Evolutionary conservation across 2,329 filamentous ascomycete species (phyloP).

Genomic region (Thelonectria discophora): DNA sequence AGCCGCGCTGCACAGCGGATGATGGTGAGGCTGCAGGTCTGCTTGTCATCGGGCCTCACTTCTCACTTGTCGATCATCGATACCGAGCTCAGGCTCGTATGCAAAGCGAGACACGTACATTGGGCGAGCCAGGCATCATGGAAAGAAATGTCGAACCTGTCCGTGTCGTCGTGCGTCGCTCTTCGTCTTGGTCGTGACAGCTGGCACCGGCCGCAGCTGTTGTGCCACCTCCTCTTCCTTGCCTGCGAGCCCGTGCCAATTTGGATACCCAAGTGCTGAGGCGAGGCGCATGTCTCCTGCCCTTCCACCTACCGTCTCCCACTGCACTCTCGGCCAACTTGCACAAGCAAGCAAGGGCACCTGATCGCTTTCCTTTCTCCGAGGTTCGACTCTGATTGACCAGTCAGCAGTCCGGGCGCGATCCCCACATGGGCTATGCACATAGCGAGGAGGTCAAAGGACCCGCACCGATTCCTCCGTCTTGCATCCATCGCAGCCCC

Average conservation of each 20-base stretch:
- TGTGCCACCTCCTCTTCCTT: background rate
- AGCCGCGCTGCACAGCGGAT: background rate
- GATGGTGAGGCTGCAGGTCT: constrained; percentile 11
- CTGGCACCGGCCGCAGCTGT: background rate
- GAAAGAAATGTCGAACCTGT: background rate
- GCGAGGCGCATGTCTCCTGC: too few species aligned
- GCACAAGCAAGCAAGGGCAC: constrained; percentile 18
- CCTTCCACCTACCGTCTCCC: background rate
- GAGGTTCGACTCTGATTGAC: constrained; percentile 24
- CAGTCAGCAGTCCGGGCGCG: constrained; percentile 30
- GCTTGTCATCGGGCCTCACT: constrained; percentile 18
- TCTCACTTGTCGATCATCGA: constrained; percentile 2
- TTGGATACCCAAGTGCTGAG: too few species aligned
- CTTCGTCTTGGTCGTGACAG: background rate
- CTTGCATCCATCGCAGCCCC: constrained; percentile 15
- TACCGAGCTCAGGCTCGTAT: constrained; percentile 12
- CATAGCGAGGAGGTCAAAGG: constrained; percentile 19
- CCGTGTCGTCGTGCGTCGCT: background rate
- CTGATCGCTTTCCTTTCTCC: constrained; percentile 28
- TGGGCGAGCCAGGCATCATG: background rate
- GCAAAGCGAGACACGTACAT: constrained; percentile 6
- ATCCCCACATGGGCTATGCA: constrained; percentile 32
- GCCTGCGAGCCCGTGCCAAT: background rate
- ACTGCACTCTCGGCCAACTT: constrained; percentile 11
- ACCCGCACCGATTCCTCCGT: constrained; percentile 14